These are phyloP conservation scores for Lodderomyces metapsilosis DNA, from an alignment of 1,139 yeast species.

Conservation along the genomic window DNA sequence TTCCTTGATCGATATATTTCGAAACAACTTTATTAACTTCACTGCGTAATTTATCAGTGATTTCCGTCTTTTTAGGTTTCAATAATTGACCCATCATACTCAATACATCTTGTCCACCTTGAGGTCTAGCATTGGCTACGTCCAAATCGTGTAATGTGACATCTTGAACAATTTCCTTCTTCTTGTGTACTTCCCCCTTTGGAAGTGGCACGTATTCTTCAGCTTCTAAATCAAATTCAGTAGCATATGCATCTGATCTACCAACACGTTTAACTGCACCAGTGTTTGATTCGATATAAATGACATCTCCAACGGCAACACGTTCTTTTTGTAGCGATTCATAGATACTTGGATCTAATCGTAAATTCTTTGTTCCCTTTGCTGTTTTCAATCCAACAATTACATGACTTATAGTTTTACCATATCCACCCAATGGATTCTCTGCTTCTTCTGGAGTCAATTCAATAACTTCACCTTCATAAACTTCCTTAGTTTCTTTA, in stretches of 20 bases:
- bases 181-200: constrained; percentile 97
- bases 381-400: constrained; percentile 93
- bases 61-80: constrained; percentile 97
- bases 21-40: constrained; percentile 97
- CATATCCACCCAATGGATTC: constrained; percentile 96
- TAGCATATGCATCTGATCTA: constrained; percentile 95
- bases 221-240: constrained; percentile 96
- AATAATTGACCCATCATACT: constrained; percentile 98
- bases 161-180: constrained; percentile 96
- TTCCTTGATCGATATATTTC: constrained; percentile 95
- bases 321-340: constrained; percentile 95
- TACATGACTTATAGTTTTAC: constrained; percentile 93
- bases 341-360: constrained; percentile 93
- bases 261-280: constrained; percentile 98
- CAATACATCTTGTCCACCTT: constrained; percentile 97
- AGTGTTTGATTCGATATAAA: constrained; percentile 94
- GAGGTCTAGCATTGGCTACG: constrained; percentile 95
- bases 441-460: constrained; percentile 96
- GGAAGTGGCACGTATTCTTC: constrained; percentile 98
- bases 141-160: constrained; percentile 95
- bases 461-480: constrained; percentile 97
- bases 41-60: constrained; percentile 88
- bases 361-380: constrained; percentile 88
- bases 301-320: constrained; percentile 93
- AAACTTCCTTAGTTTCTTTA: constrained; percentile 95